A percentile compares a stretch with the other conserved stretches of the same genome.
Conservation (phyloP, 495 filamentous ascomycete species). For the Penicillium tannophilum region DNA sequence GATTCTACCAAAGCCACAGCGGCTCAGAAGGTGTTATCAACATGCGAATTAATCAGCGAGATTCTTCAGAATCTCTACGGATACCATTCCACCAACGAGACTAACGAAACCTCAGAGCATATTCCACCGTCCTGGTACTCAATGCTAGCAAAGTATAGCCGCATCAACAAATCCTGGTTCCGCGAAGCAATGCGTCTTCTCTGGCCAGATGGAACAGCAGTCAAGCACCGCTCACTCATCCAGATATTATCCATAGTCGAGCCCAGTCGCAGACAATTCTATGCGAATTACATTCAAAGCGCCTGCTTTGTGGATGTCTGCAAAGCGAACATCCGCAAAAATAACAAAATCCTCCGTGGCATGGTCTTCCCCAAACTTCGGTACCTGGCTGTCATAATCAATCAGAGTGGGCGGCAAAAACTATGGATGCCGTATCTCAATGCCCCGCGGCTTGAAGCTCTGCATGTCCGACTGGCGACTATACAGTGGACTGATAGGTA, state of each 20-base stretch:
- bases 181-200: not conserved
- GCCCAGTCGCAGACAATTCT: not conserved
- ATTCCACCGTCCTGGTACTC: not conserved
- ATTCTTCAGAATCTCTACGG: not conserved
- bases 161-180: not conserved
- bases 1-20: not conserved
- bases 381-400: not conserved
- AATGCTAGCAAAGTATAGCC: not conserved
- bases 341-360: not conserved
- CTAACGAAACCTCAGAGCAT: not conserved
- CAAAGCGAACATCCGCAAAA: not conserved
- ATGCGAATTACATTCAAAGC: not conserved
- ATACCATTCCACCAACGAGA: not conserved
- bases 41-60: not conserved
- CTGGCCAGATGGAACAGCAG: not conserved
- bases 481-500: not conserved
- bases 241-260: not conserved
- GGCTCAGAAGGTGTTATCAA: not conserved
- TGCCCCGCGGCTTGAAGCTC: not conserved
- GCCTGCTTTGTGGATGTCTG: not conserved
- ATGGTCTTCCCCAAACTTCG: not conserved
- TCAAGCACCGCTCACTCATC: not conserved
- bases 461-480: not conserved
- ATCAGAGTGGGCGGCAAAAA: not conserved
- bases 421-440: not conserved